Conservation (phyloP, 2,329 filamentous ascomycete genomes). For the Lasiodiplodia sp. region DNA sequence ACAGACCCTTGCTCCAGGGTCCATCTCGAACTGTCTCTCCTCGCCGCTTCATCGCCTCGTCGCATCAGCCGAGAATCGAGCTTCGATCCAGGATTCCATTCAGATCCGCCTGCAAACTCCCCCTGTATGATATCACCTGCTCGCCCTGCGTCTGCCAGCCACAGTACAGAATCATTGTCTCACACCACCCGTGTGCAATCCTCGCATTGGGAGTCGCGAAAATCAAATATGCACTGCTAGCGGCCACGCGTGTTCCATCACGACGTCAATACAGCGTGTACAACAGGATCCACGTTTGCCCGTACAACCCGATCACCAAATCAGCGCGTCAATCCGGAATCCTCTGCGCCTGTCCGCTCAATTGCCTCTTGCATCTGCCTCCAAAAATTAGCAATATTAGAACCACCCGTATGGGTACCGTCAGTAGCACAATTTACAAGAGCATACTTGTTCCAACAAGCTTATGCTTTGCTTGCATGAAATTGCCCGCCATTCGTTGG, state of each 20-base stretch:
- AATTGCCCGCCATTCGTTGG: not conserved
- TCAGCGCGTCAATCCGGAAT: not conserved
- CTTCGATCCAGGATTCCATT: not conserved
- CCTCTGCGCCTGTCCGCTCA: too few species aligned
- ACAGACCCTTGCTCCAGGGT: not conserved
- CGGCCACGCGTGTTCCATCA: not conserved
- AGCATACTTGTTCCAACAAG: not conserved
- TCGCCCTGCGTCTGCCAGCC: too few species aligned
- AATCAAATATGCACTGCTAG: not conserved
- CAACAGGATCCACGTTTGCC: not conserved
- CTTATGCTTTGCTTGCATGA: not conserved
- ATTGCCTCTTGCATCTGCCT: not conserved
- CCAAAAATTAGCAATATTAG: not conserved
- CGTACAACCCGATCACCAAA: constrained; percentile 1
- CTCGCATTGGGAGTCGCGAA: not conserved
- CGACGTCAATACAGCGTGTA: not conserved
- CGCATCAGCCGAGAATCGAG: not conserved
- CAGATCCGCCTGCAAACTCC: not conserved
- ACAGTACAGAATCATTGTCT: not conserved
- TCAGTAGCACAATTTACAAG: not conserved
- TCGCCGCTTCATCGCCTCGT: not conserved
- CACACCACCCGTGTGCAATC: not conserved
- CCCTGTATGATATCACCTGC: too few species aligned
- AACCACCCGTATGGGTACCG: not conserved
- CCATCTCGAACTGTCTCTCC: not conserved